Evolutionary conservation across 352 stramenopile genomes (phyloP).

Genomic region (Pythium oligandrum): DNA sequence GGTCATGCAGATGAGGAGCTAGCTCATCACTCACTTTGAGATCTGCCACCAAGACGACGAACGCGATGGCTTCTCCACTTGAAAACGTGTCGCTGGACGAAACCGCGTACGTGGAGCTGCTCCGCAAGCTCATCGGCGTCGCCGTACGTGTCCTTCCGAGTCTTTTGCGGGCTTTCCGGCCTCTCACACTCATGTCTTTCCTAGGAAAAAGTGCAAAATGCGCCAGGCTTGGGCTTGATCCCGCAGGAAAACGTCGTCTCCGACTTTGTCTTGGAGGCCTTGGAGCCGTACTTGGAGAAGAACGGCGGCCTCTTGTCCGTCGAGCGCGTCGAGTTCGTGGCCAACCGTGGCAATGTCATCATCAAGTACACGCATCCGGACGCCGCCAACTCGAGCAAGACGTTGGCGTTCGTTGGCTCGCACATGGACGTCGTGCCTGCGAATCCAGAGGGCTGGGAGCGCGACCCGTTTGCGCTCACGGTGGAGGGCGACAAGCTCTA

Average conservation of each 20-base stretch:
- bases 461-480: slow-evolving; percentile 84
- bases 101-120: slow-evolving; percentile 70
- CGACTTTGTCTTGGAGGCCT: slow-evolving; percentile 80
- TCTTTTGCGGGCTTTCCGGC: slow-evolving; percentile 5
- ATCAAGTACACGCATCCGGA: slow-evolving; percentile 78
- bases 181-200: background rate
- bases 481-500: slow-evolving; percentile 91
- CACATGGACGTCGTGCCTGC: slow-evolving; percentile 92
- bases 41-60: slow-evolving; percentile 13
- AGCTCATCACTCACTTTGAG: slow-evolving; percentile 12
- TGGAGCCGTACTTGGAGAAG: slow-evolving; percentile 74
- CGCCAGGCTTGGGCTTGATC: slow-evolving; percentile 57
- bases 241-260: slow-evolving; percentile 86
- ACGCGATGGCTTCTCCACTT: slow-evolving; percentile 25
- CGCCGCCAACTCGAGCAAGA: slow-evolving; percentile 45
- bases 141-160: slow-evolving; percentile 35
- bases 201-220: slow-evolving; percentile 68
- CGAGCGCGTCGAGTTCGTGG: slow-evolving; percentile 80
- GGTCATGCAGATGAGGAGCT: slow-evolving; percentile 11
- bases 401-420: slow-evolving; percentile 82
- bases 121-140: slow-evolving; percentile 84
- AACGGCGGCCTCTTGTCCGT: slow-evolving; percentile 64
- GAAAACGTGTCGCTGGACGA: slow-evolving; percentile 58
- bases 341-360: slow-evolving; percentile 88
- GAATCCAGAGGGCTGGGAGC: slow-evolving; percentile 86